Percentiles rank a stretch among this genome's conserved stretches.
Evolutionary conservation across 768 basidiomycete species (phyloP).

Genomic region (Auricularia sp.): DNA sequence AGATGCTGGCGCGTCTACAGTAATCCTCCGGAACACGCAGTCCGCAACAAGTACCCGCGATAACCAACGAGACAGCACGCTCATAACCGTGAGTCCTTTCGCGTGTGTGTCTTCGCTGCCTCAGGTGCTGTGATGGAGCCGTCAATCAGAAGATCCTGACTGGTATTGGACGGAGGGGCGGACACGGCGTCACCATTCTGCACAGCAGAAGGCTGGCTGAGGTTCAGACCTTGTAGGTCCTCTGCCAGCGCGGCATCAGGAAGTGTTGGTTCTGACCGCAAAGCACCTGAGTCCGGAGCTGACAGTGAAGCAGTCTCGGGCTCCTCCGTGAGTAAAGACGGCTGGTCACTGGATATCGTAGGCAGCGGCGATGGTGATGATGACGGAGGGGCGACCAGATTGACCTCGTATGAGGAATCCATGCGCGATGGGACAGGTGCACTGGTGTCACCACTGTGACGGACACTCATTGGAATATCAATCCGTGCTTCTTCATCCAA

Average conservation of each 20-base stretch:
- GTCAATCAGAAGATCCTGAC: neutral
- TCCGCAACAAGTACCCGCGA: neutral
- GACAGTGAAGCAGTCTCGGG: neutral
- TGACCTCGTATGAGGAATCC: neutral
- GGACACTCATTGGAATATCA: neutral
- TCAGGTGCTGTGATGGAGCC: neutral
- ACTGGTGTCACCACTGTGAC: neutral
- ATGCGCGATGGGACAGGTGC: neutral
- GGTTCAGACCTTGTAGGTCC: neutral
- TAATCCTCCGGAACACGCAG: neutral
- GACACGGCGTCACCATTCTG: neutral
- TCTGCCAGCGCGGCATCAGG: neutral
- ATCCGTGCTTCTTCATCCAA: neutral
- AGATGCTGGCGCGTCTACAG: neutral
- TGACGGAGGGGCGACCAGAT: neutral
- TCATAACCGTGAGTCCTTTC: neutral
- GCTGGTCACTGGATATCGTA: neutral
- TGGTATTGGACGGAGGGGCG: neutral
- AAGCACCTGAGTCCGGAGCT: neutral
- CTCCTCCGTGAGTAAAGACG: neutral
- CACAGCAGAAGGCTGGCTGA: neutral
- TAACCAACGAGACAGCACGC: neutral
- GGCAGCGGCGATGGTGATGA: neutral
- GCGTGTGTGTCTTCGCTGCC: neutral
- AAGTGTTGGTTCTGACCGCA: neutral